Percentiles rank a stretch among this genome's conserved stretches.
phyloP scores from a whole-genome alignment of 83 land plant genomes.

The Diphasiastrum complanatum region DNA sequence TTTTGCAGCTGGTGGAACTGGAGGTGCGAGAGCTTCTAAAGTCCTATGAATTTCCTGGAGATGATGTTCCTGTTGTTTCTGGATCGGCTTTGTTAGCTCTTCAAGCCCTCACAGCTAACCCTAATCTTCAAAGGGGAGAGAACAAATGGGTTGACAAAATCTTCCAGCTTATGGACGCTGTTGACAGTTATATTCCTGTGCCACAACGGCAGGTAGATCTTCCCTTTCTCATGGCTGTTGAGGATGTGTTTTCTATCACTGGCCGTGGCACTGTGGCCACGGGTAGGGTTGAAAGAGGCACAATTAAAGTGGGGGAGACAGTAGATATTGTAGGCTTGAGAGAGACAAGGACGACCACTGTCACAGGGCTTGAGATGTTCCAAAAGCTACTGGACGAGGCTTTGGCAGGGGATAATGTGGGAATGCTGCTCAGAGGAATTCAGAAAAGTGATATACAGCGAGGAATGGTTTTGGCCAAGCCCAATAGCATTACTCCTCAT shows the following conservation, averaged over 20 bases:
- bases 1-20: constrained; percentile 80
- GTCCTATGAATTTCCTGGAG: constrained; percentile 89
- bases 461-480: constrained; percentile 94
- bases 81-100: constrained; percentile 88
- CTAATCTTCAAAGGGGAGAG: constrained; percentile 58
- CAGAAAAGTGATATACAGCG: constrained; percentile 79
- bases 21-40: constrained; percentile 81
- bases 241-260: constrained; percentile 95
- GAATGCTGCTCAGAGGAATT: constrained; percentile 73
- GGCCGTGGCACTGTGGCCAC: constrained; percentile 98
- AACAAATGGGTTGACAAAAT: constrained; percentile 87
- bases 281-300: constrained; percentile 85
- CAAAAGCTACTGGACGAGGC: constrained; percentile 93
- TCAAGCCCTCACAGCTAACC: constrained; percentile 66
- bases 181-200: constrained; percentile 76
- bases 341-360: constrained; percentile 70
- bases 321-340: constrained; percentile 82
- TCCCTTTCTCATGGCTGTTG: constrained; percentile 79
- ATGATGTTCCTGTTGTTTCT: constrained; percentile 76
- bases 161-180: constrained; percentile 72
- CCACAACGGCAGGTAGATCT: constrained; percentile 73
- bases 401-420: constrained; percentile 89
- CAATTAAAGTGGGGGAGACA: constrained; percentile 64
- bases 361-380: constrained; percentile 97
- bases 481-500: constrained; percentile 75